A percentile compares a stretch with the other conserved stretches of the same genome.
Conservation (phyloP, 1,139 yeast genomes). For the Protomyces inundatus region DNA sequence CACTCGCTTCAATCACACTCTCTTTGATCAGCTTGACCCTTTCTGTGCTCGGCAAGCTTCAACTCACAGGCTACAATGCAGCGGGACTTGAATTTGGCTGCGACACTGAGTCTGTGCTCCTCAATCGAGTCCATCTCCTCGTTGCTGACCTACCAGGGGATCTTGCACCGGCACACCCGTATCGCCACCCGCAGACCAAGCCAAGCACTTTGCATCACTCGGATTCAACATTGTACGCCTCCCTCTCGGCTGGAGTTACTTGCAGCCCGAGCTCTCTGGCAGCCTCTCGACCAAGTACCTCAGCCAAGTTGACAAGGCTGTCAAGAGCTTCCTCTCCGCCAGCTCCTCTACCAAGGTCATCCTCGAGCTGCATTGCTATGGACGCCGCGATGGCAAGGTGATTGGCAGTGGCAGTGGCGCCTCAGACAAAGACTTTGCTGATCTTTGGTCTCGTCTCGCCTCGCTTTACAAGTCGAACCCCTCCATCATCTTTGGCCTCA, state of each 20-base stretch:
- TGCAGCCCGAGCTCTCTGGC: neutral
- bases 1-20: neutral
- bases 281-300: neutral
- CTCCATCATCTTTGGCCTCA: neutral
- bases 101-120: neutral
- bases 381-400: neutral
- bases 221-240: neutral
- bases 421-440: neutral
- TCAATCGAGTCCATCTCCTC: neutral
- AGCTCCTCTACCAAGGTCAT: neutral
- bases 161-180: neutral
- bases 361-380: neutral
- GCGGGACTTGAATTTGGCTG: neutral
- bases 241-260: neutral
- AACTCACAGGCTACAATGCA: neutral
- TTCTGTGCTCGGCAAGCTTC: neutral
- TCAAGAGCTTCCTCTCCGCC: neutral
- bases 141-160: neutral
- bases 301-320: neutral
- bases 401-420: neutral
- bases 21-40: neutral
- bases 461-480: neutral
- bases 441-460: neutral
- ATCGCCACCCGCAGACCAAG: neutral
- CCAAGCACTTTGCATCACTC: neutral